These are phyloP conservation scores for Parastagonospora avenae DNA, from an alignment of 2,329 filamentous ascomycete species.

Conservation along the genomic window DNA sequence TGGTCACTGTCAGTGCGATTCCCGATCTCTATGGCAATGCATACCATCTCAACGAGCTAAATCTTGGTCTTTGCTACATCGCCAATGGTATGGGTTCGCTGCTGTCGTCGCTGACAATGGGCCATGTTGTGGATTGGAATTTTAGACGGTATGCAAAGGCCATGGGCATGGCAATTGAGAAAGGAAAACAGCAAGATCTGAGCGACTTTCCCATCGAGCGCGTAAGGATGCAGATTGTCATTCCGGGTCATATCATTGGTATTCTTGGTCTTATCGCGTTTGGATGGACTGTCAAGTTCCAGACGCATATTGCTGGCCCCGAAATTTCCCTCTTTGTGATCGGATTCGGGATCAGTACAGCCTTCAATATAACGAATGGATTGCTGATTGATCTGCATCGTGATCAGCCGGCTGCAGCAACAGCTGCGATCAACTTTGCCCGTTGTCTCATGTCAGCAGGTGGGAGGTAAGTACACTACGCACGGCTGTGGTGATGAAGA, in stretches of 20 bases:
- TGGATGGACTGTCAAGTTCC: slow-evolving; percentile 49
- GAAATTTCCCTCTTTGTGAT: slow-evolving; percentile 59
- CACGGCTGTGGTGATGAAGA: background rate
- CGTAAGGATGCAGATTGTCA: slow-evolving; percentile 49
- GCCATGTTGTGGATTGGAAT: slow-evolving; percentile 68
- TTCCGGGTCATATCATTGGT: slow-evolving; percentile 43
- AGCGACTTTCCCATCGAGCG: slow-evolving; percentile 58
- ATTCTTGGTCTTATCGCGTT: slow-evolving; percentile 45
- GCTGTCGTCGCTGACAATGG: slow-evolving; percentile 33
- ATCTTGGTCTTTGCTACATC: slow-evolving; percentile 40
- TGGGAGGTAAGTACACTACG: slow-evolving; percentile 19
- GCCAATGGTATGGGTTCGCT: slow-evolving; percentile 34
- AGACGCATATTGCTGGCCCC: slow-evolving; percentile 47
- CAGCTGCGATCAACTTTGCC: slow-evolving; percentile 45
- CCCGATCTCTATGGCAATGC: slow-evolving; percentile 33
- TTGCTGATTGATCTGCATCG: slow-evolving; percentile 53
- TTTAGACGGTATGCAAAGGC: slow-evolving; percentile 70
- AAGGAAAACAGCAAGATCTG: slow-evolving; percentile 62
- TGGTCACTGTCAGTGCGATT: slow-evolving; percentile 32
- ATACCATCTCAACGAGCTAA: slow-evolving; percentile 35
- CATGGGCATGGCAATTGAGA: slow-evolving; percentile 65
- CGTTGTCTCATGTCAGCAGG: slow-evolving; percentile 47
- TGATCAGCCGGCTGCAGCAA: slow-evolving; percentile 47
- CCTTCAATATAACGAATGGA: slow-evolving; percentile 51
- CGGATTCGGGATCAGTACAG: slow-evolving; percentile 61